A percentile compares a stretch with the other conserved stretches of the same genome.
Evolutionary conservation across 2,329 filamentous ascomycete species (phyloP).

Genomic region (Monilinia laxa): DNA sequence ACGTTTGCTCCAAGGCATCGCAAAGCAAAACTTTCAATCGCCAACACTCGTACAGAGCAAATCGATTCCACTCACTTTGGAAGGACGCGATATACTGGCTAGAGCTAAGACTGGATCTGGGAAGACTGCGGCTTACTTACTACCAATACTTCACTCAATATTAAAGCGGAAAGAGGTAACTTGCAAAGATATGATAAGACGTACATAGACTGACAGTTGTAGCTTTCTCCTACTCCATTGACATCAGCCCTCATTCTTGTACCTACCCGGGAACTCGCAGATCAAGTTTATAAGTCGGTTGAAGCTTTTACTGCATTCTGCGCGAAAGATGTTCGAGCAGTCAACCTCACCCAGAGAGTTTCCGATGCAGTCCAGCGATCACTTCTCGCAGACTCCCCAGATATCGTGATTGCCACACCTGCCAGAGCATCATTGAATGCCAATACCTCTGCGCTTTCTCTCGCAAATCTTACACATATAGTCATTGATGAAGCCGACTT

Average conservation of each 20-base stretch:
- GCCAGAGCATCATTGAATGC: slow-evolving; percentile 78
- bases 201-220: slow-evolving; percentile 26
- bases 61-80: slow-evolving; percentile 82
- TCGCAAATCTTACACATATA: slow-evolving; percentile 68
- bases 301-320: slow-evolving; percentile 79
- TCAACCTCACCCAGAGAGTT: slow-evolving; percentile 88
- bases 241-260: slow-evolving; percentile 86
- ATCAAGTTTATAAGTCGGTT: slow-evolving; percentile 81
- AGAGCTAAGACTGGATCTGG: slow-evolving; percentile 94
- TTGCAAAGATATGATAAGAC: slow-evolving; percentile 1
- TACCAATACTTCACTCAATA: slow-evolving; percentile 84
- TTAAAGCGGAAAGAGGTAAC: slow-evolving; percentile 70
- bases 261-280: slow-evolving; percentile 89
- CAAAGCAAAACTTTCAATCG: slow-evolving; percentile 76
- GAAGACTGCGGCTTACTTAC: slow-evolving; percentile 93
- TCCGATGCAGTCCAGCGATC: slow-evolving; percentile 86
- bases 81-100: slow-evolving; percentile 85
- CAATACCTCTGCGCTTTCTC: slow-evolving; percentile 66
- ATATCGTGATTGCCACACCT: slow-evolving; percentile 89
- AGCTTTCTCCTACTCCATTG: slow-evolving; percentile 52
- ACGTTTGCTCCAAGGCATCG: slow-evolving; percentile 81
- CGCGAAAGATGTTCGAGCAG: slow-evolving; percentile 74
- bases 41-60: slow-evolving; percentile 88
- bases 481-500: slow-evolving; percentile 95
- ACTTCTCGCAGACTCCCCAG: slow-evolving; percentile 79